Percentiles rank a stretch among this genome's conserved stretches.
phyloP scores from a whole-genome alignment of 192 early-diverging fungal species.

The Coemansia sp. region DNA sequence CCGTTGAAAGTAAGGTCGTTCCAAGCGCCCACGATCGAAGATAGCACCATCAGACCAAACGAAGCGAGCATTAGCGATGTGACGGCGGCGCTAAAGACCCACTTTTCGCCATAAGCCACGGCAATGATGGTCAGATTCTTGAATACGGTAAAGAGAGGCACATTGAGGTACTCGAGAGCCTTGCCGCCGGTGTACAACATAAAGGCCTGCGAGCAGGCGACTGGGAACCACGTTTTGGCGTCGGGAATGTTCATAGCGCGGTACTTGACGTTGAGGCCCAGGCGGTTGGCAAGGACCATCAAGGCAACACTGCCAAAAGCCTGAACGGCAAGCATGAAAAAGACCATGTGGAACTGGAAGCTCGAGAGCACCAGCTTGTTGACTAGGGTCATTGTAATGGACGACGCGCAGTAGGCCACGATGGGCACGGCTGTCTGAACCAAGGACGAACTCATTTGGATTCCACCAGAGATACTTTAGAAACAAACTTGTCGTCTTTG shows the following conservation, averaged over 20 bases:
- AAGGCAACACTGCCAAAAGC: slow-evolving; percentile 61
- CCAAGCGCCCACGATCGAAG: slow-evolving; percentile 85
- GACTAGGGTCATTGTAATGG: slow-evolving; percentile 86
- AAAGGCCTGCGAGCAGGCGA: slow-evolving; percentile 77
- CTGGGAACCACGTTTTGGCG: slow-evolving; percentile 77
- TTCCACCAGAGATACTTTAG: background rate
- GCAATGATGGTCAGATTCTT: slow-evolving; percentile 98
- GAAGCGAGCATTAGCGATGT: slow-evolving; percentile 77
- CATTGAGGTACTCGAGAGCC: slow-evolving; percentile 85
- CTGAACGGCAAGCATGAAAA: slow-evolving; percentile 77
- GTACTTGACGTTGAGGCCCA: slow-evolving; percentile 61
- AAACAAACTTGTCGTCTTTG: background rate
- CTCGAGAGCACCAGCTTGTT: slow-evolving; percentile 83
- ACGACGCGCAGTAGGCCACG: slow-evolving; percentile 81
- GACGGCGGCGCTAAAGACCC: slow-evolving; percentile 78
- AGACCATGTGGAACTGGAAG: slow-evolving; percentile 85
- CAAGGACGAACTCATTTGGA: slow-evolving; percentile 35
- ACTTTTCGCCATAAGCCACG: slow-evolving; percentile 90
- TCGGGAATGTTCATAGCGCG: slow-evolving; percentile 64
- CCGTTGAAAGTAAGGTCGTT: slow-evolving; percentile 63
- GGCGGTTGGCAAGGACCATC: slow-evolving; percentile 56
- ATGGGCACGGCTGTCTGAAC: slow-evolving; percentile 66
- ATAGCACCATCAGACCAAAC: slow-evolving; percentile 83
- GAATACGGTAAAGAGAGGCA: slow-evolving; percentile 96
- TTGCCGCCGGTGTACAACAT: slow-evolving; percentile 99